Evolutionary conservation across 768 basidiomycete genomes (phyloP).

Genomic region (Trichaptum fuscoviolaceum): DNA sequence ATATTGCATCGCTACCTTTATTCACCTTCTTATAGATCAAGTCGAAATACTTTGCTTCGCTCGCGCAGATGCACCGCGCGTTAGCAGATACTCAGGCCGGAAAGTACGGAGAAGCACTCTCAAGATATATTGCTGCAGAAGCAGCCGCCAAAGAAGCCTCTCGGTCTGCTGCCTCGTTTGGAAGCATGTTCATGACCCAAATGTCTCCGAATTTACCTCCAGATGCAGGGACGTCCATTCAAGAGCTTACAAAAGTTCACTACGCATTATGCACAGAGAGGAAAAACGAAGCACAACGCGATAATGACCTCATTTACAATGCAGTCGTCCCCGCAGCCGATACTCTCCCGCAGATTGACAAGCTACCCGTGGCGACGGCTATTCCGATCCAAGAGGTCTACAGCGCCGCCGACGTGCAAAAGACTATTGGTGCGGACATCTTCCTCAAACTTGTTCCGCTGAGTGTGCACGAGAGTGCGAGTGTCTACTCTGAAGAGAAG

Average conservation of each 20-base stretch:
- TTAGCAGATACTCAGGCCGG: slow-evolving; percentile 68
- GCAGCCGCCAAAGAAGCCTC: slow-evolving; percentile 78
- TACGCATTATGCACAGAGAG: slow-evolving; percentile 71
- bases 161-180: slow-evolving; percentile 62
- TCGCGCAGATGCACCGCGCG: slow-evolving; percentile 83
- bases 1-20: background rate
- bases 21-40: slow-evolving; percentile 59
- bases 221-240: slow-evolving; percentile 75
- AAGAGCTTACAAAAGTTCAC: slow-evolving; percentile 82
- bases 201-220: slow-evolving; percentile 79
- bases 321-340: slow-evolving; percentile 78
- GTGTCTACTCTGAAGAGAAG: slow-evolving; percentile 97
- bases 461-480: slow-evolving; percentile 92
- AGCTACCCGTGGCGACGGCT: slow-evolving; percentile 72
- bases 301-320: slow-evolving; percentile 98
- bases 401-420: slow-evolving; percentile 84
- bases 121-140: slow-evolving; percentile 74
- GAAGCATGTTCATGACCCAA: slow-evolving; percentile 62
- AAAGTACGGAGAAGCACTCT: slow-evolving; percentile 84
- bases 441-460: slow-evolving; percentile 86
- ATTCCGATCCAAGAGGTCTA: slow-evolving; percentile 96
- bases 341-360: slow-evolving; percentile 76
- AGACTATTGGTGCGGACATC: slow-evolving; percentile 88
- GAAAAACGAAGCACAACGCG: slow-evolving; percentile 69
- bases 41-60: slow-evolving; percentile 80